Conservation (phyloP, 2,329 filamentous ascomycete genomes). For the Stemphylium beticola region DNA sequence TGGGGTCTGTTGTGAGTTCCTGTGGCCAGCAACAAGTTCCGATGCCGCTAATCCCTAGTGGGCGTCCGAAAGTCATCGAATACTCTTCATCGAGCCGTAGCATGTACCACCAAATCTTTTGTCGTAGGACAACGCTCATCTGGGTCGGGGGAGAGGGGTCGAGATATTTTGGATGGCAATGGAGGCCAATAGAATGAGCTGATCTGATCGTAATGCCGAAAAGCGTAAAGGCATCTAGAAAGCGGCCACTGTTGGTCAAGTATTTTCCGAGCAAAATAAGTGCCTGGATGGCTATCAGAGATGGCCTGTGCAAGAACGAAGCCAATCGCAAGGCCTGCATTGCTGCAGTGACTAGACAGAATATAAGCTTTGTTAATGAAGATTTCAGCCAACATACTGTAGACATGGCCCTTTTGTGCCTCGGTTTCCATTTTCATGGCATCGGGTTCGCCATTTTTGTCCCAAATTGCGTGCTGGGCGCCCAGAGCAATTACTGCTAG, state of each 20-base stretch:
- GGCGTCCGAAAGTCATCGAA: constrained; percentile 57
- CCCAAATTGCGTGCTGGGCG: constrained; percentile 54
- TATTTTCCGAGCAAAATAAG: constrained; percentile 58
- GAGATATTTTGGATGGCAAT: constrained; percentile 56
- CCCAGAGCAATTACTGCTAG: constrained; percentile 57
- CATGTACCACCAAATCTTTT: constrained; percentile 60
- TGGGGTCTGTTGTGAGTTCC: constrained; percentile 53
- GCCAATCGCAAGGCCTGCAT: constrained; percentile 59
- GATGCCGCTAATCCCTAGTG: constrained; percentile 57
- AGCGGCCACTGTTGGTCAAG: constrained; percentile 57
- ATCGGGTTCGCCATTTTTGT: constrained; percentile 48
- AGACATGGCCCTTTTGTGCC: constrained; percentile 51
- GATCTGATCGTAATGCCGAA: constrained; percentile 58
- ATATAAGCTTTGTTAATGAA: constrained; percentile 1
- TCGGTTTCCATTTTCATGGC: constrained; percentile 47
- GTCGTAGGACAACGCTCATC: constrained; percentile 52
- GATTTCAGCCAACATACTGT: constrained; percentile 46
- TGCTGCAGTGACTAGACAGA: constrained; percentile 52
- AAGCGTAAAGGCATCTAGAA: constrained; percentile 58
- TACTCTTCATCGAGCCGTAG: constrained; percentile 60
- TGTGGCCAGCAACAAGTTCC: constrained; percentile 57
- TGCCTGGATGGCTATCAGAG: constrained; percentile 54
- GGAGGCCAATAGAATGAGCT: constrained; percentile 58
- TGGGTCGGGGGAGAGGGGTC: constrained; percentile 51
- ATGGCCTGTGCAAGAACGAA: constrained; percentile 57